Base-by-base conservation (phyloP, 163 green algal genomes). In the Coccomyxa subellipsoidea region DNA sequence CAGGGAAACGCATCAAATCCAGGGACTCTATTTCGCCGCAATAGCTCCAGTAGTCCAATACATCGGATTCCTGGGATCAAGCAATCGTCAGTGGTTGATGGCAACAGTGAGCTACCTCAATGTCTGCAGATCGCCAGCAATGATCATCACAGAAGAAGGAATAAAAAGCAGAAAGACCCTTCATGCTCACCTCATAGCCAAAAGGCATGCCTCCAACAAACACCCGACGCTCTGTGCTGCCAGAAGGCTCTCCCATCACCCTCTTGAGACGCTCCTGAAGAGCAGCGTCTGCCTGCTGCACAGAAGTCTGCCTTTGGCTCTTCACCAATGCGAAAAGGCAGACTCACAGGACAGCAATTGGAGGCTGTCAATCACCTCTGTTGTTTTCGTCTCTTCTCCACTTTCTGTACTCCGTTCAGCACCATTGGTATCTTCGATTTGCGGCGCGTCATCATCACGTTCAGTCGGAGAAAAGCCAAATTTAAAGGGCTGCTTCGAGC, bases 181-280 rank as follows among this genome's bases (percentile, higher is more conserved):
- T 12, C 47, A 12, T 12, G 23, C 47, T 9, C 53, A 89, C 86
- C 80, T 90, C 81, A 81, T 90, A 95, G 53, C 88, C 84, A 82
- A 95, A 96, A 5, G 94, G 94, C 92, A 98, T 94, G 79, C 94
- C 94, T 37, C 92, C 94, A 18, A 95, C 88, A 89, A 92, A 98
- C 31, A 98, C 89, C 18, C 90, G 71, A 0, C 88, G 72, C 29
- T 88, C 81, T n/a, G 92, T 78, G 54, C 76, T 84, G n/a, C 83
- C 79, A 18, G 37, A 36, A 0, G 82, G 82, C 7, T 82, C 85
- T 18, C 54, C 73, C 54, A 69, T 69, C 23, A 81, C 47, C 29
- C 72, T 36, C 73, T 47, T 54, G 15, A 77, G 35, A 31, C 71
- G 36, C 72, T 69, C 53, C 6, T 69, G 18, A 25, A 34, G 29